Base-by-base conservation (phyloP, 495 filamentous ascomycete genomes). In the Emericellopsis terricola region DNA sequence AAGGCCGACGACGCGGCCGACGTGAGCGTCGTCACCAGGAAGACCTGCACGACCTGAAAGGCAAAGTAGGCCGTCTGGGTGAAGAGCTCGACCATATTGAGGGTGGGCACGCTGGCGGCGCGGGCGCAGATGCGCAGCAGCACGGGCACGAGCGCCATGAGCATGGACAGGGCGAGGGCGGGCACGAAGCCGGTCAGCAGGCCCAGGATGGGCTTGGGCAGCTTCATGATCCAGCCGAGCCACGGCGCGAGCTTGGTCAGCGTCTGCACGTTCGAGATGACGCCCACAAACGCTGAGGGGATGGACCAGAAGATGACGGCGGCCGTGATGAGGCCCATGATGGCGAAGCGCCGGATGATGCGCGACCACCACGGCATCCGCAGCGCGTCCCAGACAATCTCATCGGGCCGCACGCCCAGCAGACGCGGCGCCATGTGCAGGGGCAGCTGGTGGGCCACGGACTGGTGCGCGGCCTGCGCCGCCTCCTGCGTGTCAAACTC, bases 31-130 rank as follows among this genome's bases (percentile, higher is more conserved):
- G 84, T 76, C 33, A 94, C 71, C 33, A 94, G 62, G 59, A 93
- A 94, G 8, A 91, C 83, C 51, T 94, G 85, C 15, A 89, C 67
- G 26, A 94, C 78, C 52, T 92, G 83, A 60, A 93, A 94, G 17
- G 66, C 62, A 47, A 92, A 93, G 54, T 82, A 92, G 39, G 62
- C 79, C 42, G 76, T 82, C 49, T 94, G 85, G 1, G 74, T 72
- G 15, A 64, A 73, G 33, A 91, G 56, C 55, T 94, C 85, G 14
- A 89, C 64, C 6, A 64, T 64, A 3, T 78, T 71, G n/a, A 64
- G 51, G 2, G 76, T 81, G 7, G 81, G 78, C 11, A 62, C 71
- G 19, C 85, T 86, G 21, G 70, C 67, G 36, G 77, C 50, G 42
- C 69, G 81, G 20, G 81, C 81, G 57, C 80, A 70, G 29, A 72